These are phyloP conservation scores for Selaginella moellendorffii DNA, from an alignment of 75 land plant species.

Conservation along the genomic window DNA sequence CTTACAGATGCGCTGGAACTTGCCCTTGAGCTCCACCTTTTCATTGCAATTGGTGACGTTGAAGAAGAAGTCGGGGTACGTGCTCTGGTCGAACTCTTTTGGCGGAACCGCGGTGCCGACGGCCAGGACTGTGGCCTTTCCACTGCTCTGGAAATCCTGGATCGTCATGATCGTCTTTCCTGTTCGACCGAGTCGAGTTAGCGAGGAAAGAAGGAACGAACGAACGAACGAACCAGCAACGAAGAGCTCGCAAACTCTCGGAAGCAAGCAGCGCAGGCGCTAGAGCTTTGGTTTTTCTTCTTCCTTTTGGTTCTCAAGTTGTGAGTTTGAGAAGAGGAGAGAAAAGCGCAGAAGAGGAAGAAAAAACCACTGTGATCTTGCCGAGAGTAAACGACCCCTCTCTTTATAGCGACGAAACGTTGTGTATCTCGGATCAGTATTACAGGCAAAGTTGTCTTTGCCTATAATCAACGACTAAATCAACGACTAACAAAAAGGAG, in stretches of 20 bases:
- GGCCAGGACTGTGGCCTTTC: slow-evolving; percentile 27
- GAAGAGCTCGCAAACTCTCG: no score
- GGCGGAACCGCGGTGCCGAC: slow-evolving; percentile 38
- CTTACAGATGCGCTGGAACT: slow-evolving; percentile 35
- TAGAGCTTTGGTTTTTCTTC: no score
- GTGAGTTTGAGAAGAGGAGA: not conserved
- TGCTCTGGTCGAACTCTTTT: slow-evolving; percentile 22
- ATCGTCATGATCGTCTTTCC: not conserved
- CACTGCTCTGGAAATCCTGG: not conserved
- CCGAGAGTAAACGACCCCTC: no score
- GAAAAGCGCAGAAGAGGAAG: not conserved
- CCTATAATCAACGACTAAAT: not conserved
- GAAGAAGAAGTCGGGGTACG: slow-evolving; percentile 37
- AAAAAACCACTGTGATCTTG: no score
- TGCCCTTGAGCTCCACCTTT: slow-evolving; percentile 32
- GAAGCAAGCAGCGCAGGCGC: no score
- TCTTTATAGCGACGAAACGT: no score
- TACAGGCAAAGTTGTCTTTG: no score
- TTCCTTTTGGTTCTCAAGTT: not conserved
- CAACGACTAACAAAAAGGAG: not conserved
- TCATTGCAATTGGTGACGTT: slow-evolving; percentile 33
- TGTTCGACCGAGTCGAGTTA: not conserved
- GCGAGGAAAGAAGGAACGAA: no score
- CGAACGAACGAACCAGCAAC: no score
- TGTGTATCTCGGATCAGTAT: no score